A percentile compares a stretch with the other conserved stretches of the same genome.
These are phyloP conservation scores for Rhododendron williamsianum DNA, from an alignment of 148 eudicot species.

Conservation along the genomic window DNA sequence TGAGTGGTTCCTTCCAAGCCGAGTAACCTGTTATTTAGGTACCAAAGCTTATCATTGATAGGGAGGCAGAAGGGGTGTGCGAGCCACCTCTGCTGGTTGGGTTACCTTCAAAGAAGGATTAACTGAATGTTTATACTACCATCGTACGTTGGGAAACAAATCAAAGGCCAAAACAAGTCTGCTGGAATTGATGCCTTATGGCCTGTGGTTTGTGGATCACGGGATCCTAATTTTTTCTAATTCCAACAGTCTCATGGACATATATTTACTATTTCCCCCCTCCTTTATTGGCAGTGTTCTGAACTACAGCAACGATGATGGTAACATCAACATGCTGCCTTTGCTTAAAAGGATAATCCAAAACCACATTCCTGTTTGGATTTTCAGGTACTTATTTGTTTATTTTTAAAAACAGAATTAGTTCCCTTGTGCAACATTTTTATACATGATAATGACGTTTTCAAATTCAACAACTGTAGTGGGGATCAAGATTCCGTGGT, in stretches of 20 bases:
- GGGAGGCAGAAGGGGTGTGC: too few relatives aligned
- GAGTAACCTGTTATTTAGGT: not conserved
- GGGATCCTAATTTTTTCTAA: too few relatives aligned
- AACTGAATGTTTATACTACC: too few relatives aligned
- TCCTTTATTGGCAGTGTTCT: conserved; percentile 39
- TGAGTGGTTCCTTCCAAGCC: not conserved
- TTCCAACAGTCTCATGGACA: not conserved
- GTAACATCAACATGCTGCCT: conserved; percentile 74
- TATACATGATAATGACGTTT: not conserved
- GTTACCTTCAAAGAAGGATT: too few relatives aligned
- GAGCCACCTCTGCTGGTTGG: too few relatives aligned
- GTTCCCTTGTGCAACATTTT: not conserved
- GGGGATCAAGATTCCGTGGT: conserved; percentile 98
- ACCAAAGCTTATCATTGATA: not conserved
- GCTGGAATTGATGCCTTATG: too few relatives aligned
- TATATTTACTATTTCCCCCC: not conserved
- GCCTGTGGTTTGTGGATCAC: too few relatives aligned
- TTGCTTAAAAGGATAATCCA: conserved; percentile 60
- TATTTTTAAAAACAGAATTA: not conserved
- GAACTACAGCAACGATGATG: conserved; percentile 62
- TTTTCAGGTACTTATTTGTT: conserved; percentile 56
- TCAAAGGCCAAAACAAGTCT: too few relatives aligned
- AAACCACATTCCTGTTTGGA: conserved; percentile 61
- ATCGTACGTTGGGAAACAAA: too few relatives aligned
- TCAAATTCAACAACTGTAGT: conserved; percentile 27